phyloP scores from a whole-genome alignment of 2,329 filamentous ascomycete genomes.

The Trichoderma sp. region DNA sequence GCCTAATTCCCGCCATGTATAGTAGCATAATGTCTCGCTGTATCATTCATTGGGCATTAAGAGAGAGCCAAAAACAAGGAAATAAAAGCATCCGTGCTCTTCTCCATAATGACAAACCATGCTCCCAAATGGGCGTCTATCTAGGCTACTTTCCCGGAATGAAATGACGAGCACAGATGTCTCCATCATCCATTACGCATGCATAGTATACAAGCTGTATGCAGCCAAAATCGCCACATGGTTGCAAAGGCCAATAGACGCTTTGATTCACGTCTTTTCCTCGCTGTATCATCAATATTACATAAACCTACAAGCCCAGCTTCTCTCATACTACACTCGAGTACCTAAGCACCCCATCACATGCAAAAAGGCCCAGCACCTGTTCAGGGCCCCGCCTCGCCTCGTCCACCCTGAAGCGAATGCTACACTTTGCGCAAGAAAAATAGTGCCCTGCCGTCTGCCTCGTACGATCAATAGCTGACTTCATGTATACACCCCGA shows the following conservation, averaged over 20 bases:
- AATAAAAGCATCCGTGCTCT: neutral
- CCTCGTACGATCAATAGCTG: neutral
- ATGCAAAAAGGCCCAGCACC: neutral
- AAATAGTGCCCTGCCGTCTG: neutral
- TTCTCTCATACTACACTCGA: neutral
- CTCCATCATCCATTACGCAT: neutral
- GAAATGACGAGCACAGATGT: neutral
- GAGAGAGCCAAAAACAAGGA: neutral
- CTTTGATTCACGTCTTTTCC: neutral
- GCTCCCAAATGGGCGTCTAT: neutral
- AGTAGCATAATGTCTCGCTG: neutral
- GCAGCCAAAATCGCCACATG: neutral
- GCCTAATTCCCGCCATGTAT: too few species aligned
- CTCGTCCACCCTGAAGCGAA: neutral
- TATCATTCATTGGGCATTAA: neutral
- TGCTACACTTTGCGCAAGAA: neutral
- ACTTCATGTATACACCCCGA: neutral
- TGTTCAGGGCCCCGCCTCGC: neutral
- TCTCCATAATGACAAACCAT: neutral
- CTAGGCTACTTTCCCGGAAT: neutral
- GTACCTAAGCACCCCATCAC: neutral
- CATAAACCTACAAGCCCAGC: neutral
- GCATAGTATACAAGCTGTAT: neutral
- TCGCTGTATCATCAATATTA: neutral
- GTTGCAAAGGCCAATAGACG: neutral